Evolutionary conservation across 495 filamentous ascomycete genomes (phyloP), one percentile per base, ranked within the genome.

Genomic region (Cairneyella variabilis): DNA sequence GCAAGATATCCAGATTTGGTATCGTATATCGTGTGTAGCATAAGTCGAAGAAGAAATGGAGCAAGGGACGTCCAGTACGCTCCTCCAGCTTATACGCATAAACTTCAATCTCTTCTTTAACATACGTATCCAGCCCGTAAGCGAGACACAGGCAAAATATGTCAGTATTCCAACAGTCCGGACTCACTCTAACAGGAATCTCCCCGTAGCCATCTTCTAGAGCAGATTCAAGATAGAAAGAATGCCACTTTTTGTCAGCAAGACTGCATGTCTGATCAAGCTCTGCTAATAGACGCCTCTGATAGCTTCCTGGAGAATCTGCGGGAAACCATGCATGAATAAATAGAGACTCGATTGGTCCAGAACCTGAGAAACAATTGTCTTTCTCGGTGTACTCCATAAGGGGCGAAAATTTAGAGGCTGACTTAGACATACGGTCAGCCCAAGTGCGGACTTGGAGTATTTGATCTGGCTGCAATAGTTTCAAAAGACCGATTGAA

Each of bases 391-490:
- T 47, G 44, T 27, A 47, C 16, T 47, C 26, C 26, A 47, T 28
- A 47, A 47, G 22, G 44, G 44, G 21, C 22, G 4, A 27, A 12
- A 32, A 47, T 32, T 27, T 28, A 47, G 26, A 27, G 26, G 26
- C 44, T 8, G 21, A 47, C 22, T 47, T 16, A 32, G 21, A 25
- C 21, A 30, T 18, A 11, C 3, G 20, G 26, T 47, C 26, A 11
- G 22, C 26, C 44, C 22, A 27, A 17, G 26, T 27, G 22, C 20
- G 21, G 21, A 17, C 27, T 47, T 47, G 44, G 44, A 47, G 32
- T 32, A 47, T 21, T 47, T 47, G 44, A 47, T 47, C 44, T 47
- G 44, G 44, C 22, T 27, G 44, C 44, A 47, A 47, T 32, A 47
- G 21, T 32, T 47, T 47, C 44, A 47, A 32, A 28, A 47, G 21